Conservation (phyloP, 164 flowering plant genomes). For the Vitis labrusca region DNA sequence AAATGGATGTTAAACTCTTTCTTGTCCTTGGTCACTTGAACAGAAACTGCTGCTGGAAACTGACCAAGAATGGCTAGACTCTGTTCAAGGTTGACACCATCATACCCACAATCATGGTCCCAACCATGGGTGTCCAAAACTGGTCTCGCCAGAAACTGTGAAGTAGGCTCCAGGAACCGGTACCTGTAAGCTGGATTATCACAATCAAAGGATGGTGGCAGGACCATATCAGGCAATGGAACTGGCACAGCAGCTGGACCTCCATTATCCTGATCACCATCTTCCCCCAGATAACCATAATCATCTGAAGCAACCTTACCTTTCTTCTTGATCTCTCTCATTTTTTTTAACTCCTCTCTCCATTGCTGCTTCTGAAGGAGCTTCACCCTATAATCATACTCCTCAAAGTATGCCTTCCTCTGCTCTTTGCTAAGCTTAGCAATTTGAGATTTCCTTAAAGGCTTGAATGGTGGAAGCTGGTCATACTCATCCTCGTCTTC, state of each 20-base stretch:
- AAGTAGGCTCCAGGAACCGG: conserved; percentile 84
- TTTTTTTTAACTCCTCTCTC: conserved; percentile 81
- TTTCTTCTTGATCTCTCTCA: conserved; percentile 68
- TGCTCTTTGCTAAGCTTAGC: conserved; percentile 84
- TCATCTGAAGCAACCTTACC: conserved; percentile 46
- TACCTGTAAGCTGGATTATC: conserved; percentile 84
- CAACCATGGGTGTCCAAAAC: conserved; percentile 91
- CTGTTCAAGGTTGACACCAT: conserved; percentile 85
- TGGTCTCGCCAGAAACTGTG: conserved; percentile 86
- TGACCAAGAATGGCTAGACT: conserved; percentile 54
- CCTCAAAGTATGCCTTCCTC: conserved; percentile 86
- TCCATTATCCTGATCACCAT: conserved; percentile 58
- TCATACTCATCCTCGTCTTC: conserved; percentile 90
- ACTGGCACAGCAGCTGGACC: conserved; percentile 85
- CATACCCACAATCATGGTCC: conserved; percentile 98
- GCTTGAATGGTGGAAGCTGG: conserved; percentile 94
- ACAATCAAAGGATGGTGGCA: conserved; percentile 86
- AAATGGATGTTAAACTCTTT: conserved; percentile 88
- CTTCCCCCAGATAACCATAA: conserved; percentile 46
- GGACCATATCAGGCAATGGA: conserved; percentile 81
- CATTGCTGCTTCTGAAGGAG: conserved; percentile 94
- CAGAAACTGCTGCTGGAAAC: conserved; percentile 62
- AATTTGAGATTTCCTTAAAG: conserved; percentile 73
- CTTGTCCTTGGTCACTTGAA: conserved; percentile 90
- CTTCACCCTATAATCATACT: conserved; percentile 91